These are phyloP conservation scores for Fraxinus floribunda DNA, from an alignment of 305 asterid genomes.

Conservation along the genomic window DNA sequence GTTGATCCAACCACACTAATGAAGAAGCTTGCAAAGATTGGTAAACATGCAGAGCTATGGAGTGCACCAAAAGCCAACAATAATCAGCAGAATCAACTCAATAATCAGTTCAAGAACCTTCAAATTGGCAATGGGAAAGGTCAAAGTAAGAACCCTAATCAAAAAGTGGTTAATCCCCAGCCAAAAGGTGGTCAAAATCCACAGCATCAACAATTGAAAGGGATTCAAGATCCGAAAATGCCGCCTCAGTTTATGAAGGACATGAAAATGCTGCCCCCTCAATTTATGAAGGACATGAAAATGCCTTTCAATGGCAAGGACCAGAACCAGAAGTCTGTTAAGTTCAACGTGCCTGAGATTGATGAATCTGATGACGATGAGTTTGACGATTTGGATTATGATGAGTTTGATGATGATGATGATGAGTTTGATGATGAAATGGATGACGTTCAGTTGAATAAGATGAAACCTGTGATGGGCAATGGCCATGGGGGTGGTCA, in stretches of 20 bases:
- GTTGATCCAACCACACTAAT: slow-evolving; percentile 66
- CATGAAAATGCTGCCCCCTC: slow-evolving; percentile 7
- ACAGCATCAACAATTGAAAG: slow-evolving; percentile 9
- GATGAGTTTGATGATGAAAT: slow-evolving; percentile 42
- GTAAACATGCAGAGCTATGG: slow-evolving; percentile 86
- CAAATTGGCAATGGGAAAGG: slow-evolving; percentile 40
- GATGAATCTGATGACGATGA: slow-evolving; percentile 40
- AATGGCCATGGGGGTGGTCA: slow-evolving; percentile 22
- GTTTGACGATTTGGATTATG: slow-evolving; percentile 10
- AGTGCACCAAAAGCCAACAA: slow-evolving; percentile 51
- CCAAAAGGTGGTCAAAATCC: slow-evolving; percentile 28
- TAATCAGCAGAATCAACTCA: slow-evolving; percentile 28
- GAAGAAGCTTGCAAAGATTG: slow-evolving; percentile 70
- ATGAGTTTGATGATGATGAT: slow-evolving; percentile 34
- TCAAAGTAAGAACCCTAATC: slow-evolving; percentile 30
- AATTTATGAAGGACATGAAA: background rate
- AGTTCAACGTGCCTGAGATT: slow-evolving; percentile 18
- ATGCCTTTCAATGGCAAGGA: background rate
- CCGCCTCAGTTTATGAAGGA: slow-evolving; percentile 39
- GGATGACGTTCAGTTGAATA: slow-evolving; percentile 28
- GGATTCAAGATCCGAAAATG: slow-evolving; percentile 2
- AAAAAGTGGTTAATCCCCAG: slow-evolving; percentile 32
- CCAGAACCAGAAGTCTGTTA: background rate
- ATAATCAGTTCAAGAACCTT: slow-evolving; percentile 45
- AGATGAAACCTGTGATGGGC: slow-evolving; percentile 35